phyloP scores from a whole-genome alignment of 2,329 filamentous ascomycete species.

The Colletotrichum sp. region DNA sequence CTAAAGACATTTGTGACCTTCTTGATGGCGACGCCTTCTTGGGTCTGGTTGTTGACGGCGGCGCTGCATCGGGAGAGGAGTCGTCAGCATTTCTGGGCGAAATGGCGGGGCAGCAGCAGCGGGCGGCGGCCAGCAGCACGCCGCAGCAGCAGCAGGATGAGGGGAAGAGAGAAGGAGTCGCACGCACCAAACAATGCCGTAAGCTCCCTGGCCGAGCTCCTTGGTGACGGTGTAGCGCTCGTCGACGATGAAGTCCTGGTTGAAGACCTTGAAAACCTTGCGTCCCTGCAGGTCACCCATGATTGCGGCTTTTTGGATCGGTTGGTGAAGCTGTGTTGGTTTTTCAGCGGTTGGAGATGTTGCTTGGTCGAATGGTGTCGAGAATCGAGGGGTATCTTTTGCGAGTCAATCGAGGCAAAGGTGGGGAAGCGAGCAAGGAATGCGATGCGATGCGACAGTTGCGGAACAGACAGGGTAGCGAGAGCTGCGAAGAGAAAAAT shows the following conservation, averaged over 20 bases:
- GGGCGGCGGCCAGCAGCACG: not conserved
- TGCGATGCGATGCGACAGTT: constrained; percentile 21
- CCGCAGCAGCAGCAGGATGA: not conserved
- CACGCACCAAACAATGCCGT: constrained; percentile 94
- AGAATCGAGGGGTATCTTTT: constrained; percentile 22
- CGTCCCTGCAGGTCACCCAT: constrained; percentile 58
- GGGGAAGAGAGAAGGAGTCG: constrained; percentile 1
- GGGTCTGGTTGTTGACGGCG: constrained; percentile 87
- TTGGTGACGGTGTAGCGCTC: constrained; percentile 99
- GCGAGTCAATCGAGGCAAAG: constrained; percentile 18
- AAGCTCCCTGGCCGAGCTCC: constrained; percentile 96
- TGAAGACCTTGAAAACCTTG: constrained; percentile 99
- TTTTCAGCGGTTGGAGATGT: not conserved
- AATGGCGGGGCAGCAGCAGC: constrained; percentile 22
- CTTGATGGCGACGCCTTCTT: constrained; percentile 96
- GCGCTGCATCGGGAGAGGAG: constrained; percentile 62
- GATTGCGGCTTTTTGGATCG: constrained; percentile 18
- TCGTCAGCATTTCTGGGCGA: constrained; percentile 15
- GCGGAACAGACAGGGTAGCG: constrained; percentile 20
- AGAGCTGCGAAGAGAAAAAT: not conserved
- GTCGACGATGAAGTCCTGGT: constrained; percentile 98
- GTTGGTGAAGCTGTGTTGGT: not conserved
- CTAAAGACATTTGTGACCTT: constrained; percentile 99
- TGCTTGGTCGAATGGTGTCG: not conserved
- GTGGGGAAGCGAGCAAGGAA: constrained; percentile 22